Conservation (phyloP, 352 stramenopile species). For the Pythium chondricola region DNA sequence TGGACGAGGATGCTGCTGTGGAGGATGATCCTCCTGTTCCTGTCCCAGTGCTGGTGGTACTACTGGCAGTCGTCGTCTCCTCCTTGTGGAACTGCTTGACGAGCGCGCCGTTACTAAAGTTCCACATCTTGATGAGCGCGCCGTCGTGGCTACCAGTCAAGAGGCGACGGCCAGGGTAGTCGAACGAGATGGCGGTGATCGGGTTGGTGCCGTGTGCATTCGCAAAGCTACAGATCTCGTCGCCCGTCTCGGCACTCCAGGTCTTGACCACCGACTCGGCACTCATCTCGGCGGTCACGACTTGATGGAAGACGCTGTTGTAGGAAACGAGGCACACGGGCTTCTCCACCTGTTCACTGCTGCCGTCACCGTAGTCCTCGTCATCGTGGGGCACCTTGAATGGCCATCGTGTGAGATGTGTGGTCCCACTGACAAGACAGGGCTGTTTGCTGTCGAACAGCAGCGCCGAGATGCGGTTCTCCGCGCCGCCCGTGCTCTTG, state of each 20-base stretch:
- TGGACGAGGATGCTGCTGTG: background rate
- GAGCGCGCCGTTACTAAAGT: conserved; percentile 83
- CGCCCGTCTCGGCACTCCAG: conserved; percentile 79
- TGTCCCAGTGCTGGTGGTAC: background rate
- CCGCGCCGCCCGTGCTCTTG: conserved; percentile 42
- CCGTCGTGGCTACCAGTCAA: conserved; percentile 80
- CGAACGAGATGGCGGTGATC: conserved; percentile 80
- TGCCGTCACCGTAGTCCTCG: conserved; percentile 31
- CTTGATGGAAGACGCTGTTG: conserved; percentile 80
- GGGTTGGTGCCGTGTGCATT: conserved; percentile 59
- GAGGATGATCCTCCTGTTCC: background rate
- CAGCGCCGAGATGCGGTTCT: conserved; percentile 63
- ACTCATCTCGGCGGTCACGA: conserved; percentile 74
- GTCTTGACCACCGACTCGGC: conserved; percentile 74
- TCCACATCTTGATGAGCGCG: conserved; percentile 82
- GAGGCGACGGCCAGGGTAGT: conserved; percentile 66
- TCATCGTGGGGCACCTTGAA: conserved; percentile 44
- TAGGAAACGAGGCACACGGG: conserved; percentile 58
- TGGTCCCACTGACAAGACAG: conserved; percentile 62
- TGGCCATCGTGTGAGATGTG: conserved; percentile 60
- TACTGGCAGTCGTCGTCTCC: conserved; percentile 7
- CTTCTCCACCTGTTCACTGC: conserved; percentile 36
- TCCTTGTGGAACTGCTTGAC: conserved; percentile 83
- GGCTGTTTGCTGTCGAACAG: conserved; percentile 61
- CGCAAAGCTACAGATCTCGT: conserved; percentile 76